Conservation (phyloP, 495 filamentous ascomycete genomes). For the Margaritispora aquatica region DNA sequence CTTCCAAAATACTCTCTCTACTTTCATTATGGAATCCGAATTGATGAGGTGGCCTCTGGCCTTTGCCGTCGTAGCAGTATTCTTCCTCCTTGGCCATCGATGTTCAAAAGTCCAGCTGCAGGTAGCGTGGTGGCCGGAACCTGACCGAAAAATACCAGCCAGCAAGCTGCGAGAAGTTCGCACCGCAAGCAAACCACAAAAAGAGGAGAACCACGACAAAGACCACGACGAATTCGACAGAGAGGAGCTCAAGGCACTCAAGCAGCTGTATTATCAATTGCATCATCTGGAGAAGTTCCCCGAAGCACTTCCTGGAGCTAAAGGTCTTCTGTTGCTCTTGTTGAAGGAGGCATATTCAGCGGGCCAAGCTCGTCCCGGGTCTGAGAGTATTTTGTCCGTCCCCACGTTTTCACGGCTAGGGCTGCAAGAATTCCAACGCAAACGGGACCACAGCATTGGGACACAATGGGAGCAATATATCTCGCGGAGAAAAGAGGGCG, state of each 20-base stretch:
- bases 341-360: constrained; percentile 28
- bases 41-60: constrained; percentile 2
- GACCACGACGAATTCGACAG: neutral
- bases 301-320: constrained; percentile 26
- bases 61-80: constrained; percentile 1
- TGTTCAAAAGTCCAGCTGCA: neutral
- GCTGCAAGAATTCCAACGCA: constrained; percentile 27
- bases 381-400: constrained; percentile 31
- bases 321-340: constrained; percentile 27
- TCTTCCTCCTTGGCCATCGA: neutral
- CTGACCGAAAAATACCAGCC: neutral
- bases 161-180: neutral
- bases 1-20: neutral
- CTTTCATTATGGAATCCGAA: constrained; percentile 1
- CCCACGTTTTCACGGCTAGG: constrained; percentile 24
- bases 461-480: constrained; percentile 31
- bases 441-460: constrained; percentile 22
- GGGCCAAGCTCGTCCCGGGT: neutral
- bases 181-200: neutral
- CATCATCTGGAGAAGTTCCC: constrained; percentile 35
- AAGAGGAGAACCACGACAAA: constrained; percentile 1
- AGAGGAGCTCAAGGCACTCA: constrained; percentile 16
- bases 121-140: neutral
- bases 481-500: constrained; percentile 23
- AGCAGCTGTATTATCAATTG: constrained; percentile 33